Evolutionary conservation across 129 eudicot species (phyloP), one percentile per base, ranked within the genome.

Genomic region (Gnaphalium uliginosum): DNA sequence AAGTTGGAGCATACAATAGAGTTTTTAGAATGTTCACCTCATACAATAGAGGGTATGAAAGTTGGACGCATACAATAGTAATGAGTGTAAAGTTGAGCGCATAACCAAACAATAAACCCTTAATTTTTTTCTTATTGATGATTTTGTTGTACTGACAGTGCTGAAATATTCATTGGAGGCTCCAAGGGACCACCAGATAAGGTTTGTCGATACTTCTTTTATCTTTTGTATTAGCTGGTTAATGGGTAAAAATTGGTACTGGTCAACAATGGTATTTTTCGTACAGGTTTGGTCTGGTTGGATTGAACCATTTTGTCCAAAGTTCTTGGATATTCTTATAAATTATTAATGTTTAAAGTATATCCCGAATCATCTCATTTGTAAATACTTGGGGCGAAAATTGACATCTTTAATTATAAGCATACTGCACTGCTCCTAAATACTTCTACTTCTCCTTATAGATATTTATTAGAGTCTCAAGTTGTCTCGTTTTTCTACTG

Each of bases 131-230:
- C n/a, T n/a, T n/a, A 35, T 68, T 61, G 69, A 68, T 57, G 51
- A 66, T 56, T 54, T 78, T 22, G 13, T n/a, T 79, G 48, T 70
- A 6, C 62, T 64, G 69, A 72, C 93, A 94, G 98, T 77, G 92
- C 96, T 76, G 98, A 94, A 78, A 90, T 94, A 76, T 61, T 94
- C 78, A 81, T 94, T 26, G 98, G 98, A 79, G 98, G 96, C 22
- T 67, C 83, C 19, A 94, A 90, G 76, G 98, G 98, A 48, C 98
- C 98, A 10, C 96, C 96, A 26, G 97, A 94, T 81, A 94, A 94
- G 98, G 97, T 94, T 69, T 79, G 97, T 87, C 48, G 66, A 39
- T 58, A 54, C 43, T 39, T 21, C 21, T 56, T 76, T 51, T 22
- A 27, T 37, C 19, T 33, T 33, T 13, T 11, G 8, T 61, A 26